Evolutionary conservation across 306 rosid genomes (phyloP), one percentile per base, ranked within the genome.

Genomic region (Acmispon strigosus): DNA sequence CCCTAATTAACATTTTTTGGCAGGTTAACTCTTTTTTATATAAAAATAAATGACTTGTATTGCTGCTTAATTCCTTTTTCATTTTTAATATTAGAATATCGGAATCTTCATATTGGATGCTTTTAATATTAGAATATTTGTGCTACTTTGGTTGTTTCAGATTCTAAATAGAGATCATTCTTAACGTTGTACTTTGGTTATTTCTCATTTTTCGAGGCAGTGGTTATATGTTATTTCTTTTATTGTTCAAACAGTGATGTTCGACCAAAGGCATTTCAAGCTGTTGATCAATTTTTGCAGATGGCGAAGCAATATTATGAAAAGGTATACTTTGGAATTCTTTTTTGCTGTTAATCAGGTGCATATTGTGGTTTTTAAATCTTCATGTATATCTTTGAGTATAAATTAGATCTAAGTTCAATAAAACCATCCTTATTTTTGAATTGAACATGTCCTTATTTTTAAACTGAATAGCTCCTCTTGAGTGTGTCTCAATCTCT

Each of bases 281-380:
- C 96, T 17, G 89, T 89, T 77, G 99, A 91, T 80, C 97, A 94
- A 59, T 94, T 94, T 88, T 69, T 94, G 82, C 96, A 75, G 77
- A 79, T 89, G 50, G 81, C 87, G 71, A 95, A 89, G 85, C 96
- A 91, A 58, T 70, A 83, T 78, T 80, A 91, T 44, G 96, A 95
- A 45, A 94, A 89, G 99, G 99, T 95, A 81, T 51, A 64, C 66
- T 70, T 12, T 57, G 15, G 22, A 79, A 59, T 37, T 66, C 45
- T 53, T 81, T 37, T 76, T 55, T 51, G 47, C 69, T 77, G 68
- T 73, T 73, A 22, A 56, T 83, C 43, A 15, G 34, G 39, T 60
- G 15, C 43, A 49, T 54, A 2, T 27, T 27, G 32, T 27, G 32
- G 32, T 27, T 27, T 4, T 27, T 27, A 27, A 27, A 27, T 27